Conservation (phyloP, 371 early-diverging fungal species). For the Nematocida ironsii region DNA sequence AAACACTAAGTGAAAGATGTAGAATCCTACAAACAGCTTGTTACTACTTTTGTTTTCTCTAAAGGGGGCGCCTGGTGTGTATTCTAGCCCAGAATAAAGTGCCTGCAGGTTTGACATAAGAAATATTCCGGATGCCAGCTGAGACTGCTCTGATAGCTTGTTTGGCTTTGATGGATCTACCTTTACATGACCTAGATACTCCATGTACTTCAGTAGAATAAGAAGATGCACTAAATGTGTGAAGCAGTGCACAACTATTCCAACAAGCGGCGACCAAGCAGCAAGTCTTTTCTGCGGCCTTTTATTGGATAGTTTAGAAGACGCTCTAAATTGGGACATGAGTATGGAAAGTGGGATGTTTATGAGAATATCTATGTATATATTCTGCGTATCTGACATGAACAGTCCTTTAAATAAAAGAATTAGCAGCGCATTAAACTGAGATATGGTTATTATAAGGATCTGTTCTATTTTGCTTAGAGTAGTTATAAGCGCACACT, state of each 20-base stretch:
- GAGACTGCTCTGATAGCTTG: slow-evolving; percentile 36
- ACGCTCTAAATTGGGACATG: slow-evolving; percentile 55
- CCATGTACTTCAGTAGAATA: not conserved
- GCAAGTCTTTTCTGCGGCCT: slow-evolving; percentile 48
- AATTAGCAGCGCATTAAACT: slow-evolving; percentile 84
- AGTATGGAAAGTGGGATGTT: slow-evolving; percentile 58
- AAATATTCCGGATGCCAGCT: slow-evolving; percentile 45
- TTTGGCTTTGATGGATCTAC: not conserved
- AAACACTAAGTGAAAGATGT: slow-evolving; percentile 14
- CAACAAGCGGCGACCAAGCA: slow-evolving; percentile 8
- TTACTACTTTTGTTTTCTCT: slow-evolving; percentile 25
- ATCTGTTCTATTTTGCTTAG: slow-evolving; percentile 95
- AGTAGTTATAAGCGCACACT: slow-evolving; percentile 90
- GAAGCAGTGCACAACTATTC: slow-evolving; percentile 40
- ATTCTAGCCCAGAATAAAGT: slow-evolving; percentile 51
- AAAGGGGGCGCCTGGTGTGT: slow-evolving; percentile 43
- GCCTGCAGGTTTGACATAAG: slow-evolving; percentile 48
- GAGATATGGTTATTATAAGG: slow-evolving; percentile 81
- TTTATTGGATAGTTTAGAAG: slow-evolving; percentile 32
- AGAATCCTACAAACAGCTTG: slow-evolving; percentile 34
- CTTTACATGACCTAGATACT: not conserved
- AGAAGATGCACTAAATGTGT: slow-evolving; percentile 29
- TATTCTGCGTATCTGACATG: slow-evolving; percentile 65
- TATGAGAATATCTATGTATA: slow-evolving; percentile 66
- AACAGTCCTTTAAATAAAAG: slow-evolving; percentile 73